Base-by-base conservation (phyloP, 2,329 filamentous ascomycete genomes). In the Ramularia endophylla region DNA sequence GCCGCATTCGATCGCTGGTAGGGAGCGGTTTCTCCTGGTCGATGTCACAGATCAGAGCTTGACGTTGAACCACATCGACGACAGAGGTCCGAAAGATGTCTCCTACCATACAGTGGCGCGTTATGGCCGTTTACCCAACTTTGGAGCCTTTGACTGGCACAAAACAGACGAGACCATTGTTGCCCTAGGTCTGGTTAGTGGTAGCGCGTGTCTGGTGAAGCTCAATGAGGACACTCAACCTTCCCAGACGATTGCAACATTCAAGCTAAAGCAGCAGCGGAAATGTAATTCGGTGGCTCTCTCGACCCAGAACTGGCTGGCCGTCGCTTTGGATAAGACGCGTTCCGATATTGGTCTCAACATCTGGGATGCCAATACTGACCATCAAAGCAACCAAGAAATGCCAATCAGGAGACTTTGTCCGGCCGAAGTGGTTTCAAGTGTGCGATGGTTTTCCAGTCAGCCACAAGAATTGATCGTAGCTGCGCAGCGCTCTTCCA, bases 271-370 rank as follows among this genome's bases (percentile, higher is more conserved):
- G 60, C 79, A 87, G 60, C 78, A 84, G 40, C 77, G 87, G 32
- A 83, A 83, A 31, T 90, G 85, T 55, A 87, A 90, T 55, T 84
- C 85, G 1, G 84, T 92, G 29, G 81, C 85, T 3, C 88, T 92
- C 65, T 90, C 81, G 57, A 80, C 77, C 3, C 82, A 83, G 13
- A 67, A 71, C 36, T 71, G 85, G 41, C 68, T 94, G 38, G 87
- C 86, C 8, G 85, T 88, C 19, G 87, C 85, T 1, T 25, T 92
- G 38, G 87, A 92, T 55, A 76, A 85, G 53, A 85, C 89, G 17
- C 77, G 87, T 22, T 88, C 86, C 63, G 87, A 92, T 58, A 78
- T 83, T 48, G 88, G 84, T 54, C 72, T 94, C 36, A 86, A 90
- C 55, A 81, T 92, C 20, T 92, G 85, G 77, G 85, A 94, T 61